A percentile compares a stretch with the other conserved stretches of the same genome.
These are phyloP conservation scores for Phytophthora ramorum DNA, from an alignment of 352 stramenopile genomes.

Conservation along the genomic window DNA sequence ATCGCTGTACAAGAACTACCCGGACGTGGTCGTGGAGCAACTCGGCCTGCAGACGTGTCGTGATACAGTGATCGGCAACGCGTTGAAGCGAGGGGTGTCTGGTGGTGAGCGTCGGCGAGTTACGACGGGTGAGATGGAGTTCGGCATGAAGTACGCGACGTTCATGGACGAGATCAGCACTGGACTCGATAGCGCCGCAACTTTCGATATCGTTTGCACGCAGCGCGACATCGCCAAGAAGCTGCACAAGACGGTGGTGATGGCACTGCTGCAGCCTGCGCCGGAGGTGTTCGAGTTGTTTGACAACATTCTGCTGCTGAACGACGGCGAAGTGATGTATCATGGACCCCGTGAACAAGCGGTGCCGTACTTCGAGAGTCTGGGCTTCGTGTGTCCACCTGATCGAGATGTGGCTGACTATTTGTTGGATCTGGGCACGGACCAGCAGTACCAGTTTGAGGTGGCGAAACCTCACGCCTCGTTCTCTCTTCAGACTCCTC, in stretches of 20 bases:
- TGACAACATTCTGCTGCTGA: conserved; percentile 79
- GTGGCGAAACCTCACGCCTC: not conserved
- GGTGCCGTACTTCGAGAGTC: conserved; percentile 43
- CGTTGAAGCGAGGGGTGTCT: conserved; percentile 50
- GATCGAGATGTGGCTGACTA: conserved; percentile 46
- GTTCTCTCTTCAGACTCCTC: conserved; percentile 1
- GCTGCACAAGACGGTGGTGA: conserved; percentile 51
- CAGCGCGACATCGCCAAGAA: conserved; percentile 45
- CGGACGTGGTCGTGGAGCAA: conserved; percentile 27
- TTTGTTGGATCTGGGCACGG: conserved; percentile 43
- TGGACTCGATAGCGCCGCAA: conserved; percentile 87
- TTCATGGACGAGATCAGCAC: conserved; percentile 92
- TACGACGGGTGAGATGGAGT: conserved; percentile 36
- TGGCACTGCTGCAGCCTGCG: conserved; percentile 85
- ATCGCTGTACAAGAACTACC: conserved; percentile 24
- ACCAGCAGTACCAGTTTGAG: conserved; percentile 37
- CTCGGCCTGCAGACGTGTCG: conserved; percentile 38
- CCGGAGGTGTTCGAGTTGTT: conserved; percentile 93
- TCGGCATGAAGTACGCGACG: conserved; percentile 58
- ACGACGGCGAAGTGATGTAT: conserved; percentile 60
- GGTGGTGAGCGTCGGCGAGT: conserved; percentile 50
- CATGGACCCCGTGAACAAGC: conserved; percentile 40
- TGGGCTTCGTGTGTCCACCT: conserved; percentile 54
- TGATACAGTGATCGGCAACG: conserved; percentile 53
- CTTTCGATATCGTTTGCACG: conserved; percentile 84